Percentiles rank a stretch among this genome's conserved stretches.
Conservation (phyloP, 2,329 filamentous ascomycete species). For the Chrysosporium queenslandicum region DNA sequence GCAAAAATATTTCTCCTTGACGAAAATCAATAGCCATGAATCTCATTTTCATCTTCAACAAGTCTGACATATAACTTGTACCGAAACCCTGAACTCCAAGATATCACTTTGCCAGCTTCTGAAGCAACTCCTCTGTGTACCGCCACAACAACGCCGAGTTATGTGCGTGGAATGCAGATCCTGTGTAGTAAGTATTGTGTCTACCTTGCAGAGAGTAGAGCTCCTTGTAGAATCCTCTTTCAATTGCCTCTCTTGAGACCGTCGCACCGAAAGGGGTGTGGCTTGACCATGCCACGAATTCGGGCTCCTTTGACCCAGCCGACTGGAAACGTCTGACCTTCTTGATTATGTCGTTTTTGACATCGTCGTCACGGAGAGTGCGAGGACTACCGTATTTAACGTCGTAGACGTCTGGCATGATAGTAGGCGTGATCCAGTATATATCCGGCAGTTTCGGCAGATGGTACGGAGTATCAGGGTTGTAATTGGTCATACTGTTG, state of each 20-base stretch:
- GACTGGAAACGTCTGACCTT: slow-evolving; percentile 18
- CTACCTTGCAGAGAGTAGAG: slow-evolving; percentile 35
- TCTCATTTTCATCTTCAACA: no score
- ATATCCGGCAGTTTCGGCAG: slow-evolving; percentile 23
- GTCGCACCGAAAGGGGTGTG: slow-evolving; percentile 30
- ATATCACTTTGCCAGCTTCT: neutral
- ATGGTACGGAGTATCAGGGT: slow-evolving; percentile 21
- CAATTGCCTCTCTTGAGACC: slow-evolving; percentile 27
- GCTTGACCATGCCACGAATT: slow-evolving; percentile 24
- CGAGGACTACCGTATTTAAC: neutral
- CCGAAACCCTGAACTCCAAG: neutral
- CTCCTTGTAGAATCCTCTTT: slow-evolving; percentile 31
- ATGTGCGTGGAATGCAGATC: slow-evolving; percentile 27
- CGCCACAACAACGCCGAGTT: slow-evolving; percentile 15
- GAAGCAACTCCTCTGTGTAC: slow-evolving; percentile 15
- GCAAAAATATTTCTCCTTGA: no score
- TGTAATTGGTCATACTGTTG: slow-evolving; percentile 18
- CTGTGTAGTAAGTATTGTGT: slow-evolving; percentile 35
- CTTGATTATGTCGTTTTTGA: slow-evolving; percentile 23
- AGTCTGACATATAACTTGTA: no score
- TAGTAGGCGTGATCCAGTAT: slow-evolving; percentile 19
- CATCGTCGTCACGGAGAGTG: slow-evolving; percentile 17
- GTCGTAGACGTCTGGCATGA: slow-evolving; percentile 9
- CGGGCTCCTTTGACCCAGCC: neutral
- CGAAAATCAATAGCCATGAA: no score